Evolutionary conservation across 768 basidiomycete species (phyloP).

Genomic region (Neoboletus magnificus): DNA sequence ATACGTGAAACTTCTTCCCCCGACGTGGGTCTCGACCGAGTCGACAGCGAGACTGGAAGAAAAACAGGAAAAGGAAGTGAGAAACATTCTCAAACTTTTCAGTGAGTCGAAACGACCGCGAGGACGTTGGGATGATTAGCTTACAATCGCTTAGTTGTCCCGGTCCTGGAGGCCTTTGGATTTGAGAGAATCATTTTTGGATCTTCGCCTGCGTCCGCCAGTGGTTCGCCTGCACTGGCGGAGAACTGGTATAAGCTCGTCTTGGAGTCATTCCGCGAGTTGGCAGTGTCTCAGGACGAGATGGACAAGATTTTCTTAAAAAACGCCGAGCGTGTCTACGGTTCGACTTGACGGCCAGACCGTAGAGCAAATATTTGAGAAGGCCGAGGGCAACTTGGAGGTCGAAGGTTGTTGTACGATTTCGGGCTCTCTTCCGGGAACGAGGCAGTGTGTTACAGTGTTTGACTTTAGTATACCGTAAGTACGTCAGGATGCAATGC

Average conservation of each 20-base stretch:
- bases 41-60: slow-evolving; percentile 30
- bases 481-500: background rate
- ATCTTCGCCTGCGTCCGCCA: slow-evolving; percentile 60
- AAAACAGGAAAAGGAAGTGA: slow-evolving; percentile 44
- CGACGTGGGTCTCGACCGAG: slow-evolving; percentile 60
- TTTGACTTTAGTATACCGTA: background rate
- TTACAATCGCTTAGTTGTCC: slow-evolving; percentile 53
- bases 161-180: slow-evolving; percentile 82
- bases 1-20: slow-evolving; percentile 73
- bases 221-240: slow-evolving; percentile 46
- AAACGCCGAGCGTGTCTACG: slow-evolving; percentile 48
- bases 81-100: slow-evolving; percentile 79
- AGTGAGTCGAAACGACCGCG: slow-evolving; percentile 45
- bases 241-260: slow-evolving; percentile 82
- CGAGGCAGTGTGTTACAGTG: background rate
- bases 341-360: slow-evolving; percentile 12
- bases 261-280: slow-evolving; percentile 72
- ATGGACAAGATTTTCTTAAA: slow-evolving; percentile 69
- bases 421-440: background rate
- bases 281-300: slow-evolving; percentile 73
- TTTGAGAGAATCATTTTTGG: slow-evolving; percentile 82
- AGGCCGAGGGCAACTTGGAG: background rate
- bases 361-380: background rate
- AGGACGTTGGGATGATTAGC: background rate
- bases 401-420: background rate